Evolutionary conservation across 1,139 yeast genomes (phyloP).

Genomic region (Scheffersomyces segobiensis): DNA sequence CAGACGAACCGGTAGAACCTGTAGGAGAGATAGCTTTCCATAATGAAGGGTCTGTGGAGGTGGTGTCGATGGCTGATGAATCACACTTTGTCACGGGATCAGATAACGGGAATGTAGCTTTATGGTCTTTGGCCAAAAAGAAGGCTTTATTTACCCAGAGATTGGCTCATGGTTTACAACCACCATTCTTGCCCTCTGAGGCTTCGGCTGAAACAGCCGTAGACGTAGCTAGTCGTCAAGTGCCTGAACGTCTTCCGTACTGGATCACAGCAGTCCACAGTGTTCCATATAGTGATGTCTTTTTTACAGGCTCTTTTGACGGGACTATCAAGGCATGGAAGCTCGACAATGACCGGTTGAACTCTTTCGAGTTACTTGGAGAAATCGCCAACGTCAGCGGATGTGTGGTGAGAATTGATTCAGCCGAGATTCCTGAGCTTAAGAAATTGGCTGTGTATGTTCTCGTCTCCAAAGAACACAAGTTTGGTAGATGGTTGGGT

Average conservation of each 20-base stretch:
- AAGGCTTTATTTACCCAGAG: constrained; percentile 74
- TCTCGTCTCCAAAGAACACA: constrained; percentile 78
- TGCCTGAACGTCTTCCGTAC: constrained; percentile 74
- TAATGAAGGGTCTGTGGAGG: constrained; percentile 88
- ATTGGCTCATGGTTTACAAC: constrained; percentile 76
- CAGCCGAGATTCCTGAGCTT: constrained; percentile 52
- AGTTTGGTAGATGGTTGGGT: constrained; percentile 78
- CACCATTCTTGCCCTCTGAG: constrained; percentile 41
- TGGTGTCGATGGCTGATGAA: constrained; percentile 89
- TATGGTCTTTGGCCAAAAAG: constrained; percentile 91
- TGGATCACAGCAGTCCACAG: constrained; percentile 84
- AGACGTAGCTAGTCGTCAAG: constrained; percentile 44
- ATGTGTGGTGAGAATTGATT: constrained; percentile 66
- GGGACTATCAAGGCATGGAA: constrained; percentile 80
- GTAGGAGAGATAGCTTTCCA: constrained; percentile 38
- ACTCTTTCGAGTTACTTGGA: constrained; percentile 59
- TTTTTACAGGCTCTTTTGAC: constrained; percentile 85
- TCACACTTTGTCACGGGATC: constrained; percentile 91
- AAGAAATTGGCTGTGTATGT: constrained; percentile 59
- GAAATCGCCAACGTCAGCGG: constrained; percentile 65
- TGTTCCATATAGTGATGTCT: constrained; percentile 85
- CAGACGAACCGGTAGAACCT: constrained; percentile 2
- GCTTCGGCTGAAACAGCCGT: constrained; percentile 70
- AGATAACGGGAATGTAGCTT: constrained; percentile 83
- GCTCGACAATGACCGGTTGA: constrained; percentile 56